These are phyloP conservation scores for Petasospora rhodanensis DNA, from an alignment of 1,139 yeast species.

Conservation along the genomic window DNA sequence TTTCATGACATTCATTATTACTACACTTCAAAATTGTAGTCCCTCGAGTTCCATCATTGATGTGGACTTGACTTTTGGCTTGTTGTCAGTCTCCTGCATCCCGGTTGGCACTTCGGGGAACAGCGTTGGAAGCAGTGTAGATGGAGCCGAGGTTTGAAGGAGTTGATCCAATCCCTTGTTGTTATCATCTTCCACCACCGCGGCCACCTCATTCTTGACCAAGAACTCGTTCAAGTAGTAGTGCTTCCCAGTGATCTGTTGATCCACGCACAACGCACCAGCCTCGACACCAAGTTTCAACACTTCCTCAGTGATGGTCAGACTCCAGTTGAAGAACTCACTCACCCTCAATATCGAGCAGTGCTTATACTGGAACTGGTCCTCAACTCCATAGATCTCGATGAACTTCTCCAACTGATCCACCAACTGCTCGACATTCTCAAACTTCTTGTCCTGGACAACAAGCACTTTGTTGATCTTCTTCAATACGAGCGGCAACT, in stretches of 20 bases:
- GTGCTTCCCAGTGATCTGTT: constrained; percentile 53
- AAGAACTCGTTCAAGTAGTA: constrained; percentile 30
- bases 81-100: background rate
- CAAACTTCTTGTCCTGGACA: constrained; percentile 35
- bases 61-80: background rate
- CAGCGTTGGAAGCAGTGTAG: constrained; percentile 1
- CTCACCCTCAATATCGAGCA: constrained; percentile 23
- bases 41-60: constrained; percentile 16
- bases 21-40: constrained; percentile 7
- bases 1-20: background rate
- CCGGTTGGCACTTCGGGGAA: constrained; percentile 5
- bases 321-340: constrained; percentile 60
- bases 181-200: background rate
- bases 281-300: constrained; percentile 52
- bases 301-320: constrained; percentile 65
- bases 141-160: constrained; percentile 4
- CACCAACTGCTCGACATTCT: constrained; percentile 25
- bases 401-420: constrained; percentile 32
- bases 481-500: constrained; percentile 41
- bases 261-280: constrained; percentile 64
- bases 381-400: constrained; percentile 23
- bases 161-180: background rate
- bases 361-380: constrained; percentile 25
- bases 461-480: constrained; percentile 40
- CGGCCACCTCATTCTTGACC: too few relatives aligned